Percentiles rank a stretch among this genome's conserved stretches.
Evolutionary conservation across 306 rosid species (phyloP).

Genomic region (Canavalia gladiata): DNA sequence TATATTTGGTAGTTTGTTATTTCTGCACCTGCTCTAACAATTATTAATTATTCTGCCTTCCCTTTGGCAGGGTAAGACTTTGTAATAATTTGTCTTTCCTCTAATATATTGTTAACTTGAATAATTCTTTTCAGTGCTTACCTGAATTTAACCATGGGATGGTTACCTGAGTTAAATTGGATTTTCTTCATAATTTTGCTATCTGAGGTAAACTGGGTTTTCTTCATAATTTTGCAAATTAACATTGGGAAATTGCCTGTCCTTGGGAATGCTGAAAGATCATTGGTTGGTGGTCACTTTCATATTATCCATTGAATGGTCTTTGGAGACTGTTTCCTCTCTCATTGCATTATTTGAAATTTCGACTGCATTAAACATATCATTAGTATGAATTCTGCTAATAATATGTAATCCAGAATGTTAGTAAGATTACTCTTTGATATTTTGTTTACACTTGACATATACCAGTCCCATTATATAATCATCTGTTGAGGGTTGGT

Average conservation of each 20-base stretch:
- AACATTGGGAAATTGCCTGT: neutral
- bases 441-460: conserved; percentile 1
- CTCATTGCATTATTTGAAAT: neutral
- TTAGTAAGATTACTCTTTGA: neutral
- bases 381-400: neutral
- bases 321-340: neutral
- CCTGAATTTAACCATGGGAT: neutral
- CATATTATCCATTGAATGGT: conserved; percentile 4
- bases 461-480: neutral
- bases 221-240: conserved; percentile 3
- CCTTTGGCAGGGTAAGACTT: neutral
- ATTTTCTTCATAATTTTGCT: neutral
- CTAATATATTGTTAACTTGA: neutral
- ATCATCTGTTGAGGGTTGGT: neutral
- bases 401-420: neutral
- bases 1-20: neutral
- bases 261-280: neutral
- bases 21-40: neutral
- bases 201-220: neutral
- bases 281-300: conserved; percentile 10
- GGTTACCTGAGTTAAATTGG: neutral
- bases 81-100: neutral
- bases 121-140: neutral
- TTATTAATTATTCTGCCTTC: neutral
- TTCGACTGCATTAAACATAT: neutral